Evolutionary conservation across 164 flowering plant genomes (phyloP).

Genomic region (Chimonanthus salicifolius): DNA sequence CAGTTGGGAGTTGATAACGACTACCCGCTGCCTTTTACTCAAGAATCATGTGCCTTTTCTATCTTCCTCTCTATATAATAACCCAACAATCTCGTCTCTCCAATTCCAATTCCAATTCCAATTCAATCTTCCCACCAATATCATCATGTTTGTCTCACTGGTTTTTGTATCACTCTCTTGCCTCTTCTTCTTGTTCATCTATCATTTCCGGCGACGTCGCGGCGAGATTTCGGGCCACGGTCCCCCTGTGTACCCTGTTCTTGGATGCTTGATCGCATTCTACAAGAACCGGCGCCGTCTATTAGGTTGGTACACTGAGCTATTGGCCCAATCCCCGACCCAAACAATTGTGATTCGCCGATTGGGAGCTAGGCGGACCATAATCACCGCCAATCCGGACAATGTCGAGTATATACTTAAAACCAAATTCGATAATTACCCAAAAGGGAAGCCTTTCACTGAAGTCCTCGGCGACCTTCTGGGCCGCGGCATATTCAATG

Average conservation of each 20-base stretch:
- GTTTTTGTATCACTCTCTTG: slow-evolving; percentile 2
- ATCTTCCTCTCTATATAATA: not conserved
- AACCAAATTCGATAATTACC: slow-evolving; percentile 57
- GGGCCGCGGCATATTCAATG: slow-evolving; percentile 71
- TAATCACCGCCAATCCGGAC: slow-evolving; percentile 65
- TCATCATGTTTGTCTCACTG: slow-evolving; percentile 7
- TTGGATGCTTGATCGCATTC: slow-evolving; percentile 59
- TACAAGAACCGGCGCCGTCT: slow-evolving; percentile 50
- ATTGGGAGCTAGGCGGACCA: slow-evolving; percentile 43
- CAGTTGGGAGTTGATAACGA: no score
- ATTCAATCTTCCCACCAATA: not conserved
- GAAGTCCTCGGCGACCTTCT: slow-evolving; percentile 68
- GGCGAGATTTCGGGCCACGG: not conserved
- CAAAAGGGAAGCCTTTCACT: slow-evolving; percentile 69
- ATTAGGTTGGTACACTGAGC: slow-evolving; percentile 67
- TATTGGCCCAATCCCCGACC: slow-evolving; percentile 42
- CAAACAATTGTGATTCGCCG: slow-evolving; percentile 49
- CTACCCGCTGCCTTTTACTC: not conserved
- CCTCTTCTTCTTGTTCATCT: not conserved
- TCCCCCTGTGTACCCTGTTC: slow-evolving; percentile 49
- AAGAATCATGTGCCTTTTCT: not conserved
- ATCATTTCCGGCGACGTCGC: no score
- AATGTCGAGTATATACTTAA: slow-evolving; percentile 70
- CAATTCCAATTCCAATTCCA: not conserved
- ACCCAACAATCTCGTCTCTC: not conserved